Percentiles rank a stretch among this genome's conserved stretches.
Evolutionary conservation across 2,329 filamentous ascomycete genomes (phyloP).

Genomic region (Colletotrichum kahawae): DNA sequence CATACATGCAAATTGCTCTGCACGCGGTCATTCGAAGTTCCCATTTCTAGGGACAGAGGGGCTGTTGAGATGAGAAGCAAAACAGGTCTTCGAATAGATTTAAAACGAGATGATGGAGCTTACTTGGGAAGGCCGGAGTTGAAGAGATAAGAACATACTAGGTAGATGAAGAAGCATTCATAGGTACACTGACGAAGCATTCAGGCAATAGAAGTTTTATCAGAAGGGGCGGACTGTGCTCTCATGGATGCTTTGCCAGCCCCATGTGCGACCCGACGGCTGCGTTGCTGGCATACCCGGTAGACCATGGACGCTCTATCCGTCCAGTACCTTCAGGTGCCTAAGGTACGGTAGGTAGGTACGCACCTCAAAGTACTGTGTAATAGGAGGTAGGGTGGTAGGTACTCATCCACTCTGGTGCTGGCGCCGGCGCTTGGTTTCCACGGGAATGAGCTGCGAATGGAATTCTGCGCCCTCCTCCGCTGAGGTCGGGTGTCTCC

Average conservation of each 20-base stretch:
- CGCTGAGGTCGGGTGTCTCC: neutral
- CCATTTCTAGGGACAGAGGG: neutral
- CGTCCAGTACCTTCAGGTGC: too few relatives aligned
- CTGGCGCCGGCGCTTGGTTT: constrained; percentile 3
- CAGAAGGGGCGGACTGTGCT: neutral
- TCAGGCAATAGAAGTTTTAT: neutral
- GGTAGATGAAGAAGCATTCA: neutral
- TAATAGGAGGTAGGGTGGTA: too few relatives aligned
- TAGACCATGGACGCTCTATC: too few relatives aligned
- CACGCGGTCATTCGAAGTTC: neutral
- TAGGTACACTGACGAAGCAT: neutral
- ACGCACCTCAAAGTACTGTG: too few relatives aligned
- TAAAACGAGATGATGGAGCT: neutral
- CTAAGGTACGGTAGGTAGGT: too few relatives aligned
- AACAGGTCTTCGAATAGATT: neutral
- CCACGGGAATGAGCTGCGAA: constrained; percentile 9
- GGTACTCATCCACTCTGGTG: neutral
- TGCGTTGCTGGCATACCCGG: too few relatives aligned
- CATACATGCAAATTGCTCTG: neutral
- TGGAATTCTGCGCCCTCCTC: neutral
- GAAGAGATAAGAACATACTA: neutral
- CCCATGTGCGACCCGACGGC: too few relatives aligned
- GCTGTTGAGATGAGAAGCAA: neutral
- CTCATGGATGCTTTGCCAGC: too few relatives aligned
- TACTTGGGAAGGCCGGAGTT: neutral